Conservation (phyloP, 1,284 basidiomycete genomes). For the Lentinula novae-zelandiae region DNA sequence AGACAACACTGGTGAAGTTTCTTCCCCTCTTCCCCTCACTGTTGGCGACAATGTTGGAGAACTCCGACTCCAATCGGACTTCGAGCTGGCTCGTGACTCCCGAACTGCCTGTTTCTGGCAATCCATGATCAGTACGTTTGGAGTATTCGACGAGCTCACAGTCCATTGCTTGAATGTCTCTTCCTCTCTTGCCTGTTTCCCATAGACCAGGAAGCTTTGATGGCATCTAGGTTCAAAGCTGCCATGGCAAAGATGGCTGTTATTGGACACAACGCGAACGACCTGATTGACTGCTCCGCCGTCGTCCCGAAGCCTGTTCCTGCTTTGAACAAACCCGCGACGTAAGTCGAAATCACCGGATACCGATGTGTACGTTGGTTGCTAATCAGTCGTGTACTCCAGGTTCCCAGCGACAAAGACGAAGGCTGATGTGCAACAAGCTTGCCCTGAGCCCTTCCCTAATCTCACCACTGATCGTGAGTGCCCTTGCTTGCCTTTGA, state of each 20-base stretch:
- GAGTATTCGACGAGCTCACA: not conserved
- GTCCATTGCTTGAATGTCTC: conserved; percentile 11
- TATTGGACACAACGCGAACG: conserved; percentile 19
- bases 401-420: conserved; percentile 18
- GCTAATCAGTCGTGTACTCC: not conserved
- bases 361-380: not conserved
- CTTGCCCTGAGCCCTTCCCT: conserved; percentile 4
- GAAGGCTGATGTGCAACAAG: conserved; percentile 16
- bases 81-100: not conserved
- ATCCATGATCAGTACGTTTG: conserved; percentile 26
- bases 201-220: conserved; percentile 26
- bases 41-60: conserved; percentile 23
- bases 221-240: conserved; percentile 27
- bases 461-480: conserved; percentile 5
- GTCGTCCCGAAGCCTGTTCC: conserved; percentile 20
- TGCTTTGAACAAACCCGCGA: conserved; percentile 7
- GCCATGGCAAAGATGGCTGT: conserved; percentile 25
- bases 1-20: conserved; percentile 26
- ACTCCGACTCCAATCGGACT: conserved; percentile 33
- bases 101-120: conserved; percentile 34
- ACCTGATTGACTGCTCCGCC: conserved; percentile 25
- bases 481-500: not conserved
- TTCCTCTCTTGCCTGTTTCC: not conserved
- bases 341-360: not conserved
- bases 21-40: conserved; percentile 25